These are phyloP conservation scores for Aspergillus hancockii DNA, from an alignment of 495 filamentous ascomycete species.

Conservation along the genomic window DNA sequence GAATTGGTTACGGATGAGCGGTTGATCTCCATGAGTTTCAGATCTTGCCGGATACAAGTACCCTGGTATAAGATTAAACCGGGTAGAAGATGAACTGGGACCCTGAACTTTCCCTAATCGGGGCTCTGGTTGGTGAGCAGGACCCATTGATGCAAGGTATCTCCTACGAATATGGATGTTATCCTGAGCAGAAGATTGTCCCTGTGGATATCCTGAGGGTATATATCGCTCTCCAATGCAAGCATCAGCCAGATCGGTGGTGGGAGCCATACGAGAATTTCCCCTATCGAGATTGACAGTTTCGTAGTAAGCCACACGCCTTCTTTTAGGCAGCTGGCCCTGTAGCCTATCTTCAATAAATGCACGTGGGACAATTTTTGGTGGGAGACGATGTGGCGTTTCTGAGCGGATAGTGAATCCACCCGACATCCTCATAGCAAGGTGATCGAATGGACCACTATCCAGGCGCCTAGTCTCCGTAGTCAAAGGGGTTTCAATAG, in stretches of 20 bases:
- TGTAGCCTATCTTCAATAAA: slow-evolving; percentile 18
- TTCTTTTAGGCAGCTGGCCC: slow-evolving; percentile 33
- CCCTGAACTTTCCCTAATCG: slow-evolving; percentile 18
- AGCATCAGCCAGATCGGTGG: slow-evolving; percentile 11
- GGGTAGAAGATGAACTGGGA: slow-evolving; percentile 13
- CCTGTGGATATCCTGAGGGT: slow-evolving; percentile 20
- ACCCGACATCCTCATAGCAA: slow-evolving; percentile 36
- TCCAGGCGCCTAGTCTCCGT: slow-evolving; percentile 30
- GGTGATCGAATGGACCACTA: slow-evolving; percentile 29
- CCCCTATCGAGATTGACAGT: slow-evolving; percentile 10
- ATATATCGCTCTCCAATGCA: slow-evolving; percentile 23
- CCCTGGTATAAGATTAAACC: slow-evolving; percentile 19
- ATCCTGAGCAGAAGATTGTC: slow-evolving; percentile 22
- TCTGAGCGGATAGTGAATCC: slow-evolving; percentile 34
- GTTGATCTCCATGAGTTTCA: slow-evolving; percentile 19
- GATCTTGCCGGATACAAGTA: slow-evolving; percentile 20
- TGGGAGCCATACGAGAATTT: slow-evolving; percentile 13
- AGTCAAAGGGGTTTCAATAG: slow-evolving; percentile 38
- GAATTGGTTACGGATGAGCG: slow-evolving; percentile 10
- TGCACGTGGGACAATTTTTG: slow-evolving; percentile 21
- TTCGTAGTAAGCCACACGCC: slow-evolving; percentile 32
- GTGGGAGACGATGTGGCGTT: slow-evolving; percentile 28
- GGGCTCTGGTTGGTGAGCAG: slow-evolving; percentile 18
- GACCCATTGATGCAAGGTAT: slow-evolving; percentile 20
- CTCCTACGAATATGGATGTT: slow-evolving; percentile 26